These are phyloP conservation scores for Calophaca sinica DNA, from an alignment of 306 rosid species.

Conservation along the genomic window DNA sequence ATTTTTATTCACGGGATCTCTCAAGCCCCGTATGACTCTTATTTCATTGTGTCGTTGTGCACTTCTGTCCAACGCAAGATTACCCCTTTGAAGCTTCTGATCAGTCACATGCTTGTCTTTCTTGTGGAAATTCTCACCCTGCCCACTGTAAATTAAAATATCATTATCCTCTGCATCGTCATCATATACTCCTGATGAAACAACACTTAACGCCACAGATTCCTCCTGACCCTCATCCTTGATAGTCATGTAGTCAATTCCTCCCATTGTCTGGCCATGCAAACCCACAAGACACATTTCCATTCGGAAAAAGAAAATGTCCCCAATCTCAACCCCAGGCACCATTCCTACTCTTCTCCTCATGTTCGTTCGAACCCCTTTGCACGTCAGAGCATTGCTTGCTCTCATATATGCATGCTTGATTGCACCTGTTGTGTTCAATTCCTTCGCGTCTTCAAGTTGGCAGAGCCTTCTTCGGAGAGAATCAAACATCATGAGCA, in stretches of 20 bases:
- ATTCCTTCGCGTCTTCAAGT: conserved; percentile 62
- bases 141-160: conserved; percentile 70
- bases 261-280: conserved; percentile 74
- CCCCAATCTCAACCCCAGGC: conserved; percentile 75
- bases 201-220: conserved; percentile 67
- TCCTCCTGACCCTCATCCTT: conserved; percentile 58
- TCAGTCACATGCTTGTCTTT: conserved; percentile 59
- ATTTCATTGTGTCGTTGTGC: conserved; percentile 55
- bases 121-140: conserved; percentile 64
- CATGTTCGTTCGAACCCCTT: conserved; percentile 62
- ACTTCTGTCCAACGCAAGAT: conserved; percentile 73
- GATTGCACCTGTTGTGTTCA: not conserved
- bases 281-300: conserved; percentile 70
- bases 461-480: conserved; percentile 68
- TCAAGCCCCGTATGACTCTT: conserved; percentile 72
- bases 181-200: conserved; percentile 71
- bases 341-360: conserved; percentile 61
- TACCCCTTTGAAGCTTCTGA: conserved; percentile 81
- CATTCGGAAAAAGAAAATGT: conserved; percentile 67
- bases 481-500: conserved; percentile 60
- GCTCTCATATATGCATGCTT: conserved; percentile 68
- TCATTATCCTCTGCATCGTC: conserved; percentile 58
- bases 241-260: conserved; percentile 60
- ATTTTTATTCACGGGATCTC: conserved; percentile 17
- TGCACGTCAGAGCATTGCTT: conserved; percentile 51